A percentile compares a stretch with the other conserved stretches of the same genome.
phyloP scores from a whole-genome alignment of 1,284 basidiomycete species.

The Lignosus rhinocerotis region DNA sequence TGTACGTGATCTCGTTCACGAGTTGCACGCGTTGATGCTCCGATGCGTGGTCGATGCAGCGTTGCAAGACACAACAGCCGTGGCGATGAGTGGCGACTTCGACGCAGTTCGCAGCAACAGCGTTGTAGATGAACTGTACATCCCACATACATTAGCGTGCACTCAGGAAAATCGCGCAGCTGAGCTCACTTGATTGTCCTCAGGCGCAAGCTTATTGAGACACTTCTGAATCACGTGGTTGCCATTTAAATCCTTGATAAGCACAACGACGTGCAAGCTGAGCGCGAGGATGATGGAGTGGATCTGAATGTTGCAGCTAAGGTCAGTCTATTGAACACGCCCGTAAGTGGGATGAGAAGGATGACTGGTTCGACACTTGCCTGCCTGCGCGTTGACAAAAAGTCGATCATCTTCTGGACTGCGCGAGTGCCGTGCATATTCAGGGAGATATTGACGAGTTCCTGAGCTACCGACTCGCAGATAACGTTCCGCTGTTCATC shows the following conservation, averaged over 20 bases:
- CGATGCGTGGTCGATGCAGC: constrained; percentile 98
- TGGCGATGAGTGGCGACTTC: constrained; percentile 99
- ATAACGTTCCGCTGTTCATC: constrained; percentile 98
- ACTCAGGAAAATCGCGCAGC: neutral
- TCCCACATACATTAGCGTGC: neutral
- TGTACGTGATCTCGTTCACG: constrained; percentile 98
- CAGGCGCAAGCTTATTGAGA: constrained; percentile 94
- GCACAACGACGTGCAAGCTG: constrained; percentile 95
- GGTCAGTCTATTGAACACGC: constrained; percentile 63
- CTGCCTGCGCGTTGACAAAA: constrained; percentile 93
- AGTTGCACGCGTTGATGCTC: constrained; percentile 95
- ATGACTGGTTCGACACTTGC: constrained; percentile 48
- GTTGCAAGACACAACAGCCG: constrained; percentile 97
- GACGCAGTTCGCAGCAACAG: constrained; percentile 97
- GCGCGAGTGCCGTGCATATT: constrained; percentile 99
- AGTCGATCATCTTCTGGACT: constrained; percentile 99
- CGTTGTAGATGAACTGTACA: constrained; percentile 97
- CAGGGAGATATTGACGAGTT: constrained; percentile 96
- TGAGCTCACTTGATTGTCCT: constrained; percentile 87
- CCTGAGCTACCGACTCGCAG: constrained; percentile 96
- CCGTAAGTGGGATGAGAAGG: constrained; percentile 39
- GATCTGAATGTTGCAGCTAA: constrained; percentile 86
- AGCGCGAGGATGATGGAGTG: constrained; percentile 97
- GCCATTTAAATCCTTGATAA: constrained; percentile 99
- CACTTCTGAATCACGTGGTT: constrained; percentile 99